phyloP scores from a whole-genome alignment of 352 stramenopile genomes.

The Globisporangium cederbergense region DNA sequence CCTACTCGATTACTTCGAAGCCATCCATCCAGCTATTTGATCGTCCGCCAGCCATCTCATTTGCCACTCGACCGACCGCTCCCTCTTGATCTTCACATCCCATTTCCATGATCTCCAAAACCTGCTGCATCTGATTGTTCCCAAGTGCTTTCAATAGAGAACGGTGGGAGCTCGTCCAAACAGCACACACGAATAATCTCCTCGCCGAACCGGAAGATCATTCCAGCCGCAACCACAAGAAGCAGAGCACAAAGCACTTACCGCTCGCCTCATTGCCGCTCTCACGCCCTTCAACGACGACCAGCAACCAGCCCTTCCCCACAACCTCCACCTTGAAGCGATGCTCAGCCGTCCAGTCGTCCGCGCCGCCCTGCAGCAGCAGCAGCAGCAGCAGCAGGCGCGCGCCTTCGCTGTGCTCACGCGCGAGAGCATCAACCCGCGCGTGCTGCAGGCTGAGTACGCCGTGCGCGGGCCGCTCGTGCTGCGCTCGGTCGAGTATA shows the following conservation, averaged over 20 bases:
- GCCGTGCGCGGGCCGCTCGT: slow-evolving; percentile 87
- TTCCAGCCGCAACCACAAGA: not conserved
- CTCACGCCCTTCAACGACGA: not conserved
- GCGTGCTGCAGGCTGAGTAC: slow-evolving; percentile 82
- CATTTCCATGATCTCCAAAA: slow-evolving; percentile 1
- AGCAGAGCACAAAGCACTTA: not conserved
- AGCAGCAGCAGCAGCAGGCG: slow-evolving; percentile 9
- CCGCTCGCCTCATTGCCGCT: slow-evolving; percentile 5
- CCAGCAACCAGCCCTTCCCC: not conserved
- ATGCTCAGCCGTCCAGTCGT: slow-evolving; percentile 15
- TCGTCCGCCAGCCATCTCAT: not conserved
- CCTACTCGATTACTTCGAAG: too few species aligned
- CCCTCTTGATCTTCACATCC: slow-evolving; percentile 3
- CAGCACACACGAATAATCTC: slow-evolving; percentile 5
- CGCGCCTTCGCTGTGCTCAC: slow-evolving; percentile 74
- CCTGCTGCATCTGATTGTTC: not conserved
- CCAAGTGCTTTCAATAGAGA: not conserved
- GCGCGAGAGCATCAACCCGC: slow-evolving; percentile 70
- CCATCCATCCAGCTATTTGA: not conserved
- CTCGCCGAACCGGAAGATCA: not conserved
- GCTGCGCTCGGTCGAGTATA: slow-evolving; percentile 75
- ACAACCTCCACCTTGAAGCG: not conserved
- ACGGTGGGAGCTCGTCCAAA: slow-evolving; percentile 8
- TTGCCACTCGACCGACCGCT: not conserved
- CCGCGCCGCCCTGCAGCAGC: slow-evolving; percentile 3